Base-by-base conservation (phyloP, 2,329 filamentous ascomycete genomes). In the Sclerotiophoma versabilis region DNA sequence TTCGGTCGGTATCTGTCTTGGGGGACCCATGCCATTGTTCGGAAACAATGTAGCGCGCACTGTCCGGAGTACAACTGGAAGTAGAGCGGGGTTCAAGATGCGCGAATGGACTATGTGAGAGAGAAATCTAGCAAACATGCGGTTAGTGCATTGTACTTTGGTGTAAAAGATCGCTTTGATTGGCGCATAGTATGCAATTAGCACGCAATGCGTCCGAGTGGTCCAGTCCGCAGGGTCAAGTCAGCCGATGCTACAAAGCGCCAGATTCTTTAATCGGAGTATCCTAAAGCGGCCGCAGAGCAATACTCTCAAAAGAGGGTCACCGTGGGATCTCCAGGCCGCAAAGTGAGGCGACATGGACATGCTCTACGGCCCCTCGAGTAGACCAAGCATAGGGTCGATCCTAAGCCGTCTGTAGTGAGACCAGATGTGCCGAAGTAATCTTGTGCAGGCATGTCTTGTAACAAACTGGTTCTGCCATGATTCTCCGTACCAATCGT, bases 1-100 rank as follows among this genome's bases (percentile, higher is more conserved):
- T 59, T 83, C 83, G 42, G 81, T 80, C 45, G 88, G 82, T 46
- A 82, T 77, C 62, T 87, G 77, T 55, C 83, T 82, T 65, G 87
- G 80, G 61, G 85, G 83, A 54, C 87, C 88, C 58, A 89, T 87
- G 17, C 85, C 81, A 76, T 96, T 96, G 76, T 91, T 89, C 63
- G 95, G 93, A 73, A 97, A 98, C 50, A 98, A 80, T 57, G 90
- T 85, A 66, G 84, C 86, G 72, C 95, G 90, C 68, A 90, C 82
- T 63, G 86, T 84, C 72, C 86, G 85, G 66, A 93, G 83, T 26
- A 80, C 65, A 42, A 74, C 68, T 49, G 80, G 79, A 26, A 82
- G 62, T 54, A 76, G 72, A 58, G 72, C 68, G 58, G 79, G 75
- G 67, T 76, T 74, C 52, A 80, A 68, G 46, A 82, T 58, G 41